phyloP scores from a whole-genome alignment of 2,329 filamentous ascomycete genomes.

The Neofusicoccum sp. region DNA sequence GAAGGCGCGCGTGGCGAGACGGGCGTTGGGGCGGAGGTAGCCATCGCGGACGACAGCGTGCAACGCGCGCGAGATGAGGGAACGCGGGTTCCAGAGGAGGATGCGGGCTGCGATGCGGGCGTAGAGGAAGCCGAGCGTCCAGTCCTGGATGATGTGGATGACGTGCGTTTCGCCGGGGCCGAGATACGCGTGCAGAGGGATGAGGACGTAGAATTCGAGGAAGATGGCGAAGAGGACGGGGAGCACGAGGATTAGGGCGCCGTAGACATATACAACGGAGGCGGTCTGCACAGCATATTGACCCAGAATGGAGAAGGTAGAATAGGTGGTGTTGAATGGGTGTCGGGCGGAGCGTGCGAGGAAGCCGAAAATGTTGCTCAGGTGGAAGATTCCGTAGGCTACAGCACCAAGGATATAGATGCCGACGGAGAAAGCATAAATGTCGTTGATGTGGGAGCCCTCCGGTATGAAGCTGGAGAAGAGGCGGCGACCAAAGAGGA shows the following conservation, averaged over 20 bases:
- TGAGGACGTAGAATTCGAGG: conserved; percentile 84
- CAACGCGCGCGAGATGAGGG: conserved; percentile 73
- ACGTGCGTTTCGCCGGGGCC: conserved; percentile 61
- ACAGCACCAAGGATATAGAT: conserved; percentile 76
- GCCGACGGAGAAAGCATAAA: conserved; percentile 93
- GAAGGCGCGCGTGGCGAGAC: conserved; percentile 81
- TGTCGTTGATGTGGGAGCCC: conserved; percentile 75
- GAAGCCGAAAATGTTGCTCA: conserved; percentile 33
- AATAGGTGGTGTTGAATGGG: conserved; percentile 34
- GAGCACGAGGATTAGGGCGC: conserved; percentile 74
- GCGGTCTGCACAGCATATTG: conserved; percentile 40
- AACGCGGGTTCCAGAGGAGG: conserved; percentile 68
- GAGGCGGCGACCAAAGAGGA: conserved; percentile 80
- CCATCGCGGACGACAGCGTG: conserved; percentile 70
- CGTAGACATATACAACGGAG: conserved; percentile 74
- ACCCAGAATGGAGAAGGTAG: conserved; percentile 25
- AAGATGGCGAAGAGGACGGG: conserved; percentile 78
- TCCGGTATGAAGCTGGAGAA: conserved; percentile 73
- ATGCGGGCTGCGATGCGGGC: conserved; percentile 76
- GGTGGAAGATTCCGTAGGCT: conserved; percentile 63
- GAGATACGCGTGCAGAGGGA: conserved; percentile 80
- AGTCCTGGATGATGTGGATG: conserved; percentile 87
- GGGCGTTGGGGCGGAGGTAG: conserved; percentile 76
- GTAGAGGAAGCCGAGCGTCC: conserved; percentile 91
- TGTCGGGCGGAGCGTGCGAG: conserved; percentile 33